Evolutionary conservation across 768 basidiomycete genomes (phyloP).

Genomic region (Mycena amicta): DNA sequence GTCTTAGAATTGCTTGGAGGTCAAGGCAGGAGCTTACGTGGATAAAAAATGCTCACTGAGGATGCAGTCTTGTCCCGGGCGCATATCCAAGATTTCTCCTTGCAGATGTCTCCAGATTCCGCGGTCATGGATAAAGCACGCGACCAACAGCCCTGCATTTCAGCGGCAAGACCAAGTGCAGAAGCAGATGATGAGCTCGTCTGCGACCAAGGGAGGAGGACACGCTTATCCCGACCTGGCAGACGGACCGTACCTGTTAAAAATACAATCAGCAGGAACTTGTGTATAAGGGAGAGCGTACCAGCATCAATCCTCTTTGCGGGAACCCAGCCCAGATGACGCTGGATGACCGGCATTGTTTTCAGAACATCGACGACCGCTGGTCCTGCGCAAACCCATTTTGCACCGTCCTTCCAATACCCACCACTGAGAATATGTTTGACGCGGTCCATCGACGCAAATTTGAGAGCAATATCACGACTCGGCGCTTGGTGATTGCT

Average conservation of each 20-base stretch:
- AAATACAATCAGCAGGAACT: too few relatives aligned
- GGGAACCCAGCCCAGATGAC: conserved; percentile 12
- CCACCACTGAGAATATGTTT: conserved; percentile 38
- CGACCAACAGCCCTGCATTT: background rate
- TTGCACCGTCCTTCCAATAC: conserved; percentile 24
- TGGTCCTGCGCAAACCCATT: conserved; percentile 12
- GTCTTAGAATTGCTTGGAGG: too few relatives aligned
- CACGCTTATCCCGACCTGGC: background rate
- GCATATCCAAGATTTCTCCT: too few relatives aligned
- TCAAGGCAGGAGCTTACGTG: too few relatives aligned
- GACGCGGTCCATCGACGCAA: conserved; percentile 30
- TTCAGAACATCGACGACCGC: background rate
- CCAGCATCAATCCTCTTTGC: background rate
- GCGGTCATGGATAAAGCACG: background rate
- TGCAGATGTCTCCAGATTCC: background rate
- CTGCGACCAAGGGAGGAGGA: background rate
- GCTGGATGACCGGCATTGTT: conserved; percentile 14
- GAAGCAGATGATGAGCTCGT: background rate
- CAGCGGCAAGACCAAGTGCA: background rate
- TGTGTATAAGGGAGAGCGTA: too few relatives aligned
- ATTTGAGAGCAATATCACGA: conserved; percentile 31
- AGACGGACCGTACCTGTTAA: background rate
- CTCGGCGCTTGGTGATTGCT: conserved; percentile 41
- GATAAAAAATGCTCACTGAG: too few relatives aligned
- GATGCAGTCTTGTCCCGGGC: too few relatives aligned